Conservation (phyloP, 2,329 filamentous ascomycete species). For the Bisporella sp. region DNA sequence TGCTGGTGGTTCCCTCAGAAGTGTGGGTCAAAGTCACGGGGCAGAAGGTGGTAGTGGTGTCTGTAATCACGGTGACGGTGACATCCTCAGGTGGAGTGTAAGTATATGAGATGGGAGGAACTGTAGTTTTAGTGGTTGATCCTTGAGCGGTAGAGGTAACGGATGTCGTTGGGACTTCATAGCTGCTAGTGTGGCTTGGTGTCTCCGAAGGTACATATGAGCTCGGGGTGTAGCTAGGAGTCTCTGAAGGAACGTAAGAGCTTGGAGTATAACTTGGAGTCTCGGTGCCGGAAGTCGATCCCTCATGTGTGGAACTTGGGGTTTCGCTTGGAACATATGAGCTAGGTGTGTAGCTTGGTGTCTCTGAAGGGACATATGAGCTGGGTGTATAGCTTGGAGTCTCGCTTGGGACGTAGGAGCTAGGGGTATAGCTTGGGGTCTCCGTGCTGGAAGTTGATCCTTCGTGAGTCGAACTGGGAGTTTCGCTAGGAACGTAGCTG, state of each 20-base stretch:
- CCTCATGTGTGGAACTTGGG: neutral
- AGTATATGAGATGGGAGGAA: conserved; percentile 29
- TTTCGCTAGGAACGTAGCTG: neutral
- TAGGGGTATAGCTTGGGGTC: neutral
- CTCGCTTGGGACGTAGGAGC: neutral
- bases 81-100: conserved; percentile 15
- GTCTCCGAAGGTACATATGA: neutral
- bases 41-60: conserved; percentile 24
- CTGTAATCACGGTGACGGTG: conserved; percentile 14
- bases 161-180: neutral
- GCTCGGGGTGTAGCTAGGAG: neutral
- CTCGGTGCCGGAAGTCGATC: neutral
- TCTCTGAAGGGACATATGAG: neutral
- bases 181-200: neutral
- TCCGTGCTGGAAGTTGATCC: neutral
- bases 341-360: neutral
- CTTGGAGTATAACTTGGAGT: too few relatives aligned
- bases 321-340: neutral
- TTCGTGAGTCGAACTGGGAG: neutral
- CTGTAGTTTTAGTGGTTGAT: conserved; percentile 1
- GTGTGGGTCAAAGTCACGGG: conserved; percentile 21
- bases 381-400: neutral
- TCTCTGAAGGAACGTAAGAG: too few relatives aligned
- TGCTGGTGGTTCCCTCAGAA: conserved; percentile 14
- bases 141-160: neutral